phyloP scores from a whole-genome alignment of 441 rosid genomes.

The Codiaeum variegatum region DNA sequence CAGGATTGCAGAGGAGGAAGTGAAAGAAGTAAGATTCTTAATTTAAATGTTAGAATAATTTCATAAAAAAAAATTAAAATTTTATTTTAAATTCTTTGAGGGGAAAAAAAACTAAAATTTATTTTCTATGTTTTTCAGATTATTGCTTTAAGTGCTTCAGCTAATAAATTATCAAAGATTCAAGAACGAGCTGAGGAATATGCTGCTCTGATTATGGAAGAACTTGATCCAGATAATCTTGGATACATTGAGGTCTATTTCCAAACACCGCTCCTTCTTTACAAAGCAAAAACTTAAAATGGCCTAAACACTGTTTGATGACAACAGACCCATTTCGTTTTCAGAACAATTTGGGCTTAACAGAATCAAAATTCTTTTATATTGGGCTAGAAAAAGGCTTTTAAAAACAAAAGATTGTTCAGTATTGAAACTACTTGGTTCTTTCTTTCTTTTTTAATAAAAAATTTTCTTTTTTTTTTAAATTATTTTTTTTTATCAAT shows the following conservation, averaged over 20 bases:
- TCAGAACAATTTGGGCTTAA: no score
- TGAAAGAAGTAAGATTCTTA: conserved; percentile 50
- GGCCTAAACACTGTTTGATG: not conserved
- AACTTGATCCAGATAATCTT: conserved; percentile 59
- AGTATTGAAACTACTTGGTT: no score
- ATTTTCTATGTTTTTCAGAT: conserved; percentile 41
- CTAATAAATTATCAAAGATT: conserved; percentile 68
- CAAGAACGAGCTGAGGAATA: conserved; percentile 66
- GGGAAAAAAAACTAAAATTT: not conserved
- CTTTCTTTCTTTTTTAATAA: no score
- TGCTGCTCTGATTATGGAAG: conserved; percentile 83
- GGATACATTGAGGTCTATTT: conserved; percentile 65
- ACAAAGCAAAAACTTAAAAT: not conserved
- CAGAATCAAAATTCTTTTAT: no score
- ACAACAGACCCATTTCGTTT: not conserved
- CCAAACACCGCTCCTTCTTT: not conserved
- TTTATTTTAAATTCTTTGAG: not conserved
- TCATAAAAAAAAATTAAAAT: not conserved
- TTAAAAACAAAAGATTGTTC: no score
- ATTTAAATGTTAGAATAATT: not conserved
- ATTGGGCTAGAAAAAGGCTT: no score
- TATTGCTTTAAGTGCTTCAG: conserved; percentile 67
- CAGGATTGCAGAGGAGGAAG: conserved; percentile 63
- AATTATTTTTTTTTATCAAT: no score
- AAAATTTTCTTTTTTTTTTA: no score